Percentiles rank a stretch among this genome's conserved stretches.
These are phyloP conservation scores for Pichia norvegensis DNA, from an alignment of 1,139 yeast genomes.

Conservation along the genomic window DNA sequence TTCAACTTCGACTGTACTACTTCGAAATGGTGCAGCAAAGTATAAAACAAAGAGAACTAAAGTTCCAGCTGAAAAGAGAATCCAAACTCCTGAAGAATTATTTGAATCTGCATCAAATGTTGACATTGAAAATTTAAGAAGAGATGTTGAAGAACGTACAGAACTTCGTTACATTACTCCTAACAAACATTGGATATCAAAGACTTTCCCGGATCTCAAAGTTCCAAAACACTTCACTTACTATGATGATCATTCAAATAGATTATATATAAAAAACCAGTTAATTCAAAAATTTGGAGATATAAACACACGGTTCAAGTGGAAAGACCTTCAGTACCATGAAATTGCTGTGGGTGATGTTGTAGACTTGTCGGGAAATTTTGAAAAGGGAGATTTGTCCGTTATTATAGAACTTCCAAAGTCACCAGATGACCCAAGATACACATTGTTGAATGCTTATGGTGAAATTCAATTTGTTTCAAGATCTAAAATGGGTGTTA, in stretches of 20 bases:
- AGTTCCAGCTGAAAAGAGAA: slow-evolving; percentile 10
- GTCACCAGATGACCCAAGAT: slow-evolving; percentile 38
- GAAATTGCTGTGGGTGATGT: slow-evolving; percentile 39
- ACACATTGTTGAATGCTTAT: slow-evolving; percentile 45
- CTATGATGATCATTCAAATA: slow-evolving; percentile 20
- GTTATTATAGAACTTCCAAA: slow-evolving; percentile 40
- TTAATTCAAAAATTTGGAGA: slow-evolving; percentile 21
- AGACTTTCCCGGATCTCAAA: slow-evolving; percentile 9
- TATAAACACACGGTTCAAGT: slow-evolving; percentile 8
- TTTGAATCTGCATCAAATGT: slow-evolving; percentile 21
- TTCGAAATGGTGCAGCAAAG: slow-evolving; percentile 10
- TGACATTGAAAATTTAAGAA: slow-evolving; percentile 22
- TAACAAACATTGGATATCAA: slow-evolving; percentile 24
- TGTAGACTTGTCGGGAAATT: slow-evolving; percentile 32
- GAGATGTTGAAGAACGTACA: slow-evolving; percentile 19
- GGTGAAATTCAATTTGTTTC: slow-evolving; percentile 50
- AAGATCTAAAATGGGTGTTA: slow-evolving; percentile 37
- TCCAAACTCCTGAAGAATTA: slow-evolving; percentile 28
- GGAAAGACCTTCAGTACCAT: slow-evolving; percentile 19
- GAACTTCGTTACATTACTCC: slow-evolving; percentile 23
- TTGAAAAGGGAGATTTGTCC: slow-evolving; percentile 32
- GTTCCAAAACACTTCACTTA: slow-evolving; percentile 17
- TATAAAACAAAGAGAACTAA: slow-evolving; percentile 9
- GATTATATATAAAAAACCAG: slow-evolving; percentile 13
- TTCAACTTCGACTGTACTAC: slow-evolving; percentile 4